phyloP scores from a whole-genome alignment of 192 early-diverging fungal genomes.

The Mortierella claussenii region DNA sequence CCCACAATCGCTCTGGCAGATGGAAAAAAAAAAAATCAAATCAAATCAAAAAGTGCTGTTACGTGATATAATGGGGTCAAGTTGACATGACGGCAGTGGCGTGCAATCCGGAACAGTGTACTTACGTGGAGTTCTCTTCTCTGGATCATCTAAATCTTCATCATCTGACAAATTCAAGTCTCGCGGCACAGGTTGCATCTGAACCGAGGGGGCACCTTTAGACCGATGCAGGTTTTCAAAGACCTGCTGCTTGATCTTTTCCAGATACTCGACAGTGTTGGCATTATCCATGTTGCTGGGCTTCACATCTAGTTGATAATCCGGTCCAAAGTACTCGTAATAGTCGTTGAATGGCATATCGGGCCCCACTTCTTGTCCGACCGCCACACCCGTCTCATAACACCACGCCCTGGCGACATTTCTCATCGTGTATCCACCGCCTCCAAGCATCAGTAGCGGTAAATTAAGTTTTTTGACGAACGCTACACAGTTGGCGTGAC shows the following conservation, averaged over 20 bases:
- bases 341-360: slow-evolving; percentile 89
- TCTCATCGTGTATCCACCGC: slow-evolving; percentile 97
- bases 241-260: slow-evolving; percentile 73
- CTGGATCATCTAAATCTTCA: slow-evolving; percentile 73
- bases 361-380: slow-evolving; percentile 70
- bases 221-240: slow-evolving; percentile 74
- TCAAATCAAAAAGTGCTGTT: no score
- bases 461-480: slow-evolving; percentile 93
- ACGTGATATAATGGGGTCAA: background rate
- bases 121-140: slow-evolving; percentile 71
- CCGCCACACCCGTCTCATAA: slow-evolving; percentile 90
- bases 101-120: background rate
- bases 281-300: slow-evolving; percentile 88
- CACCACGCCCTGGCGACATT: slow-evolving; percentile 96
- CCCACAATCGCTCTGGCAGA: slow-evolving; percentile 66
- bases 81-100: background rate
- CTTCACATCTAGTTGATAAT: slow-evolving; percentile 86
- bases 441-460: slow-evolving; percentile 93
- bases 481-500: slow-evolving; percentile 93
- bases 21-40: background rate
- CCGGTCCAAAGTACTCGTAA: slow-evolving; percentile 90
- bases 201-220: slow-evolving; percentile 82
- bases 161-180: slow-evolving; percentile 72
- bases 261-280: slow-evolving; percentile 87
- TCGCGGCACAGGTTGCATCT: slow-evolving; percentile 81